phyloP scores from a whole-genome alignment of 129 eudicot species.

The Solidago caesia region DNA sequence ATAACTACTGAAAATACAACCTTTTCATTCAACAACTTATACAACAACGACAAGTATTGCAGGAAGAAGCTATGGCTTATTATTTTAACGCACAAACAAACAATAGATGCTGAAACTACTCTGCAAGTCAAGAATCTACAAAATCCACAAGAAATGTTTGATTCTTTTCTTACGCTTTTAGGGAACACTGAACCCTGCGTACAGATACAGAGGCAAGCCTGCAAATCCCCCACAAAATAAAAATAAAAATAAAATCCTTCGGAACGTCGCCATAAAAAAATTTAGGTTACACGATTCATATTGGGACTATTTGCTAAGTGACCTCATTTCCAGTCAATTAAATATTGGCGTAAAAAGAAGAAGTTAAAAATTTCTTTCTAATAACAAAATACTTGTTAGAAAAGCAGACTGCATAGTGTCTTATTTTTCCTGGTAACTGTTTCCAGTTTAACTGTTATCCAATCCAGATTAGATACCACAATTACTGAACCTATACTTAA shows the following conservation, averaged over 20 bases:
- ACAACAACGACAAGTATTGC: too few species aligned
- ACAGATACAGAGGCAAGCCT: conserved; percentile 5
- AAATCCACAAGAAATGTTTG: not conserved
- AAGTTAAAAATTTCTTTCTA: too few species aligned
- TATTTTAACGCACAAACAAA: not conserved
- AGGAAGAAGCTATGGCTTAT: not conserved
- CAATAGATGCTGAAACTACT: conserved; percentile 1
- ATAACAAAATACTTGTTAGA: not conserved
- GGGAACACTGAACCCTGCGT: not conserved
- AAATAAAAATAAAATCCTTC: not conserved
- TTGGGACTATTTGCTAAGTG: too few species aligned
- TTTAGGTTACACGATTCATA: too few species aligned
- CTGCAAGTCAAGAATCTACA: not conserved
- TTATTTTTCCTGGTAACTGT: too few species aligned
- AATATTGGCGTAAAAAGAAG: too few species aligned
- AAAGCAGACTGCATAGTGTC: too few species aligned
- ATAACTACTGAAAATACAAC: conserved; percentile 3
- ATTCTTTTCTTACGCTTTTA: not conserved
- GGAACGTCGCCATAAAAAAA: too few species aligned
- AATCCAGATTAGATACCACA: conserved; percentile 11
- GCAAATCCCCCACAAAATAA: conserved; percentile 16
- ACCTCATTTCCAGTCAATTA: too few species aligned
- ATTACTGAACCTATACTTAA: not conserved
- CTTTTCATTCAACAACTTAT: not conserved
- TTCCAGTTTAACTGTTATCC: not conserved